Conservation (phyloP, 2,329 filamentous ascomycete genomes). For the Thelonectria discophora region DNA sequence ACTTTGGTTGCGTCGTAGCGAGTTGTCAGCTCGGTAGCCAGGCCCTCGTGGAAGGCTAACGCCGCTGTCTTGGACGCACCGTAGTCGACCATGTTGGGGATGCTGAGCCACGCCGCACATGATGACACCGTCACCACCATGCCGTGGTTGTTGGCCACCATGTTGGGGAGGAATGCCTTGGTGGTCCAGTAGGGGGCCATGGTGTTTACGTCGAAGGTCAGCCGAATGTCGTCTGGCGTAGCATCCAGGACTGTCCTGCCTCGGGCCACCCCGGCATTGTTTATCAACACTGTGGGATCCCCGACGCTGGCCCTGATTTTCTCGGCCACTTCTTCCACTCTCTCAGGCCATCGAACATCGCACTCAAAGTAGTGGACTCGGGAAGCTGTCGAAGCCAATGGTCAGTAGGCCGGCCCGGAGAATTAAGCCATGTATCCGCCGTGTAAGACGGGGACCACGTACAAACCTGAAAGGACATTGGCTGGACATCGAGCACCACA, state of each 20-base stretch:
- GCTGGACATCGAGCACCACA: slow-evolving; percentile 75
- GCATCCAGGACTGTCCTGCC: slow-evolving; percentile 69
- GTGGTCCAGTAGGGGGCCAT: slow-evolving; percentile 73
- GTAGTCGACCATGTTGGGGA: slow-evolving; percentile 75
- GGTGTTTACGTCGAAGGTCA: slow-evolving; percentile 77
- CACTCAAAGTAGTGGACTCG: slow-evolving; percentile 75
- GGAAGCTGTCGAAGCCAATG: slow-evolving; percentile 42
- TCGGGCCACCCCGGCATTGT: slow-evolving; percentile 73
- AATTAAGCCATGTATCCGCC: background rate
- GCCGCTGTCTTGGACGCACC: slow-evolving; percentile 72
- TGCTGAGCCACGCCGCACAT: slow-evolving; percentile 67
- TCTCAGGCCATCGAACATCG: slow-evolving; percentile 70
- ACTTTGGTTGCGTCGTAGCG: slow-evolving; percentile 70
- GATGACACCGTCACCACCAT: slow-evolving; percentile 77
- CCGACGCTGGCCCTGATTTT: slow-evolving; percentile 66
- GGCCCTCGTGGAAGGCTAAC: slow-evolving; percentile 73
- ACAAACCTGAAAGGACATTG: slow-evolving; percentile 63
- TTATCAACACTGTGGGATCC: slow-evolving; percentile 74
- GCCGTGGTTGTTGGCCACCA: slow-evolving; percentile 72
- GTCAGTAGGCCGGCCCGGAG: slow-evolving; percentile 21
- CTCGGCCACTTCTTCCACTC: slow-evolving; percentile 61
- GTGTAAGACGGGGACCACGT: slow-evolving; percentile 35
- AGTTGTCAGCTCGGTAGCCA: slow-evolving; percentile 65
- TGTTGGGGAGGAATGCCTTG: slow-evolving; percentile 72
- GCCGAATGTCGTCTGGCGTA: slow-evolving; percentile 66